These are phyloP conservation scores for Pinguiococcus pyrenoidosus DNA, from an alignment of 108 stramenopile genomes.

Conservation along the genomic window DNA sequence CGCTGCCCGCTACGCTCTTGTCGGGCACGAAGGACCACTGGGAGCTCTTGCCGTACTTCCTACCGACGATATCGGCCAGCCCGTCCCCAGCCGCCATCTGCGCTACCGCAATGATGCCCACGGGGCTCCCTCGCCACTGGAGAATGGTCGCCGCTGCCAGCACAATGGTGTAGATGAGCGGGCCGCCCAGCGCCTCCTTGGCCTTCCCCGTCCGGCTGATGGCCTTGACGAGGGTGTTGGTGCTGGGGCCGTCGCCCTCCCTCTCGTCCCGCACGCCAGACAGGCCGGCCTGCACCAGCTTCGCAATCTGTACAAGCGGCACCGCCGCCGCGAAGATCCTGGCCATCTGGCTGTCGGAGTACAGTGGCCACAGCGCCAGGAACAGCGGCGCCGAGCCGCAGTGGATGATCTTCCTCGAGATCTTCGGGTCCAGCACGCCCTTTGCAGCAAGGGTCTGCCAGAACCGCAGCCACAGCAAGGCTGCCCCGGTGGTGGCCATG, in stretches of 20 bases:
- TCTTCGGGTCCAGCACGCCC: not conserved
- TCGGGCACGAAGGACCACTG: conserved; percentile 15
- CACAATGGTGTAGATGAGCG: conserved; percentile 29
- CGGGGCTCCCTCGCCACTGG: conserved; percentile 17
- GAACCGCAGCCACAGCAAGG: not conserved
- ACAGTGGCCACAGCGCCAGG: conserved; percentile 34
- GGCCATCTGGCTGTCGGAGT: conserved; percentile 14
- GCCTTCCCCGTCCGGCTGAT: conserved; percentile 12
- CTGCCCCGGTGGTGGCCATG: not conserved
- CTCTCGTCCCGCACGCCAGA: conserved; percentile 8
- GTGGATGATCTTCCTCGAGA: conserved; percentile 38
- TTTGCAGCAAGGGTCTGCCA: not conserved
- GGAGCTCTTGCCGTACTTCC: conserved; percentile 7
- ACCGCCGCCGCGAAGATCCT: conserved; percentile 25
- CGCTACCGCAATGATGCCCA: conserved; percentile 19
- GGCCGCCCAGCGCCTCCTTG: conserved; percentile 33
- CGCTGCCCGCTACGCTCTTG: conserved; percentile 16
- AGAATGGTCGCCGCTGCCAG: conserved; percentile 10
- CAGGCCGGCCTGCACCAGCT: conserved; percentile 1
- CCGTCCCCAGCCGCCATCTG: conserved; percentile 43
- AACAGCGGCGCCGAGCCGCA: conserved; percentile 29
- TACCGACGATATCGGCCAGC: conserved; percentile 32
- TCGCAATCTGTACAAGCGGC: conserved; percentile 17
- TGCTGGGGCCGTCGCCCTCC: not conserved
- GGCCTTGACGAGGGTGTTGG: conserved; percentile 12